A percentile compares a stretch with the other conserved stretches of the same genome.
These are phyloP conservation scores for Globisporangium cederbergense DNA, from an alignment of 352 stramenopile genomes.

Conservation along the genomic window DNA sequence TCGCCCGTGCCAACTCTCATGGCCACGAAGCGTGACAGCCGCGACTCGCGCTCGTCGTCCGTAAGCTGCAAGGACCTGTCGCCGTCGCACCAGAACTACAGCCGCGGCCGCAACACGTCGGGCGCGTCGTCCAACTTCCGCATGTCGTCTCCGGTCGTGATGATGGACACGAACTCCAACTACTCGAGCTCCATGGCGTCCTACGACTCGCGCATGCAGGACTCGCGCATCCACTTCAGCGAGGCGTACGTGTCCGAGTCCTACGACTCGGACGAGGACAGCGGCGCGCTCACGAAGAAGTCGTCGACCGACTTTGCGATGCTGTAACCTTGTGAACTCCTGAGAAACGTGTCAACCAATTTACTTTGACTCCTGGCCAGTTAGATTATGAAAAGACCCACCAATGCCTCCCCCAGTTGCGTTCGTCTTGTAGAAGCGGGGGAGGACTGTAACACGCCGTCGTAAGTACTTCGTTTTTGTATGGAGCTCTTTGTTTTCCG, in stretches of 20 bases:
- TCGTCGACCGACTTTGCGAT: constrained; percentile 47
- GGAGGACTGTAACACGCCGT: not conserved
- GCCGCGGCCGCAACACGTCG: constrained; percentile 13
- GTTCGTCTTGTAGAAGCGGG: not conserved
- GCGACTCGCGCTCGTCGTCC: constrained; percentile 50
- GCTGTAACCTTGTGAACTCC: constrained; percentile 28
- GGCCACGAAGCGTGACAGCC: constrained; percentile 23
- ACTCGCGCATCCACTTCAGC: constrained; percentile 72
- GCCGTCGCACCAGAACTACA: constrained; percentile 21
- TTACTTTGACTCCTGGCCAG: not conserved
- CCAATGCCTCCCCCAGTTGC: not conserved
- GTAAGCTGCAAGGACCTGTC: constrained; percentile 34
- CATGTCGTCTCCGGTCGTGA: constrained; percentile 45
- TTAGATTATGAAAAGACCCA: constrained; percentile 9
- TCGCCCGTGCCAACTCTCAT: constrained; percentile 49
- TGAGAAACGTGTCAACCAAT: not conserved
- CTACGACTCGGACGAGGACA: constrained; percentile 36
- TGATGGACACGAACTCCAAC: constrained; percentile 28
- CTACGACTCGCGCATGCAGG: constrained; percentile 29
- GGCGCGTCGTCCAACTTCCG: constrained; percentile 23
- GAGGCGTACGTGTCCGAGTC: constrained; percentile 46
- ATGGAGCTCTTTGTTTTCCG: too few relatives aligned
- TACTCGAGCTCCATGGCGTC: constrained; percentile 30
- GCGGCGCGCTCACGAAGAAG: constrained; percentile 30
- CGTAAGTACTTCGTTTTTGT: not conserved